Evolutionary conservation across 176 grass and related monocot genomes (phyloP).

Genomic region (Themeda triandra): DNA sequence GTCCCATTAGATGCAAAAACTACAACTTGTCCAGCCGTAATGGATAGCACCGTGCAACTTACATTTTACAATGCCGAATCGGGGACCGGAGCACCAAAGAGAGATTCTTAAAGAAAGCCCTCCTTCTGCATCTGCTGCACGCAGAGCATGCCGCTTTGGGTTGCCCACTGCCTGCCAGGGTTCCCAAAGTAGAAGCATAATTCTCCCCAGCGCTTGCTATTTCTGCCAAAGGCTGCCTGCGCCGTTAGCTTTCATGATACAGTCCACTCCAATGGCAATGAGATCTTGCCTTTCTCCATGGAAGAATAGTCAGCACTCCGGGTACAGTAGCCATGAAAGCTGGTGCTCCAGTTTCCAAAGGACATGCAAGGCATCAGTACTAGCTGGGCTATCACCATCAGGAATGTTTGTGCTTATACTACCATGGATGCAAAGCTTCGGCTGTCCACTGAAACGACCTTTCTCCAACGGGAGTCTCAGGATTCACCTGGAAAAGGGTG

Average conservation of each 20-base stretch:
- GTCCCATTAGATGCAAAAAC: neutral
- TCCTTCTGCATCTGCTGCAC: too few relatives aligned
- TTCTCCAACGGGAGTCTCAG: neutral
- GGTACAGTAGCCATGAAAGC: neutral
- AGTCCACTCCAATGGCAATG: neutral
- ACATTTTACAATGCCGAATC: neutral
- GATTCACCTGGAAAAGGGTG: neutral
- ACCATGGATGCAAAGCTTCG: neutral
- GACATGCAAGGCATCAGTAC: neutral
- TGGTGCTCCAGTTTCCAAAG: neutral
- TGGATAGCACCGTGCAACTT: neutral
- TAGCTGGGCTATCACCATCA: neutral
- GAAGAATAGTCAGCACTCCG: neutral
- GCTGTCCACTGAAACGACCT: neutral
- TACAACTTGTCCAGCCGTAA: neutral
- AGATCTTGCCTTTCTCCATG: neutral
- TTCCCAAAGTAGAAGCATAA: slow-evolving; percentile 26
- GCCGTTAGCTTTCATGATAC: slow-evolving; percentile 16
- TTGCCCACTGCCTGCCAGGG: neutral
- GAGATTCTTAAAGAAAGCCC: too few relatives aligned
- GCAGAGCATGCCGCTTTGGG: neutral
- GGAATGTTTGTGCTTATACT: neutral
- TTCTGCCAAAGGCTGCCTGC: slow-evolving; percentile 20
- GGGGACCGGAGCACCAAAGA: neutral
- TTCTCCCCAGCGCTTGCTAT: slow-evolving; percentile 18